Base-by-base conservation (phyloP, 2,329 filamentous ascomycete genomes). In the Bisporella sp. region DNA sequence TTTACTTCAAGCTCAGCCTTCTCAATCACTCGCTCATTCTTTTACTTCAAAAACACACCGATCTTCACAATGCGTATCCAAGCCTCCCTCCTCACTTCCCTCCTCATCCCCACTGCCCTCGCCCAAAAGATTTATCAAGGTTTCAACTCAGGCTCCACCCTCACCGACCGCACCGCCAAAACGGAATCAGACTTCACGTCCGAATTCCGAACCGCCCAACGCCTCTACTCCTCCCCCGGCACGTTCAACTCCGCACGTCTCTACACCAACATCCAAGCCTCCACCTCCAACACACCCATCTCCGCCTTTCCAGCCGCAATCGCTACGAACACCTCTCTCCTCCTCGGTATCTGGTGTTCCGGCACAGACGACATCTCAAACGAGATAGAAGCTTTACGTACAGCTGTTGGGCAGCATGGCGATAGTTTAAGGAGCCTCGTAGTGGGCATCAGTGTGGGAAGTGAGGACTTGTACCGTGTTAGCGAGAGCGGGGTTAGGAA, bases 361-460 rank as follows among this genome's bases (percentile, higher is more conserved):
- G 8, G 40, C 12, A 12, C 28, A 11, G 40, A 11, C 21, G 21
- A 42, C 7, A n/a, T 12, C 13, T 11, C 12, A 8, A 28, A 42
- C 7, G 40, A 42, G 40, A 42, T 57, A 72, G 64, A 73, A 2
- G 87, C 88, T 12, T 75, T 95, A 44, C 77, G 77, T 66, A 70
- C 73, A 40, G 85, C 88, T 58, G 84, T 89, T 57, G 59, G 68
- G 47, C 73, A 80, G 59, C 89, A 89, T 67, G 88, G 87, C 52
- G 21, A 21, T 21, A 21, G 21, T 21, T 21, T 21, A 21, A 68
- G 71, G 8, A 70, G 76, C 51, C 71, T 86, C 13, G 80, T 93
- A 39, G 83, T 82, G 47, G 89, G 87, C 64, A 90, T 95, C 69
- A 90, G 87, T 1, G 80, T 93, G 49, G 89, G 89, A 53, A 86